phyloP scores from a whole-genome alignment of 1,284 basidiomycete species.

The Cryptococcus sp. region DNA sequence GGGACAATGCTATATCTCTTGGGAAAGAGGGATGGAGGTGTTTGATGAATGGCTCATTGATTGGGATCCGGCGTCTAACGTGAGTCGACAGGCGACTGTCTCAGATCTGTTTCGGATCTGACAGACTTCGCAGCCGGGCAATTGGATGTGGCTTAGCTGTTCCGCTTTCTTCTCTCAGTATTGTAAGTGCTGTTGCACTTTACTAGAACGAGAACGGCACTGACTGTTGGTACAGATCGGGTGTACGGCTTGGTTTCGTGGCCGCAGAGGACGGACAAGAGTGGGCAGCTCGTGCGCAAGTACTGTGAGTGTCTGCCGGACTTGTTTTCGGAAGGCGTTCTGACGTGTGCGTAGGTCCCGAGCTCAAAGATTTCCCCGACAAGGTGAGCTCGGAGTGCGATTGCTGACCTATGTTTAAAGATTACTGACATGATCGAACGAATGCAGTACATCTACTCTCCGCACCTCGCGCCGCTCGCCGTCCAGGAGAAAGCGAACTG shows the following conservation, averaged over 20 bases:
- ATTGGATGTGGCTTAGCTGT: conserved; percentile 59
- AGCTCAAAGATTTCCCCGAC: conserved; percentile 53
- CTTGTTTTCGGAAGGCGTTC: not conserved
- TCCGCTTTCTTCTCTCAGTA: conserved; percentile 55
- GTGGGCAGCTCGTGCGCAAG: conserved; percentile 54
- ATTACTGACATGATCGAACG: not conserved
- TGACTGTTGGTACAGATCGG: conserved; percentile 29
- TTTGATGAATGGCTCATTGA: conserved; percentile 51
- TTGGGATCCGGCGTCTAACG: conserved; percentile 3
- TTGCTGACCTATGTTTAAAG: not conserved
- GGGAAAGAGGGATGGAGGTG: conserved; percentile 60
- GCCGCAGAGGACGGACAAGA: conserved; percentile 56
- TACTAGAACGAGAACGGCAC: conserved; percentile 3
- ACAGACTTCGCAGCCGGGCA: conserved; percentile 40
- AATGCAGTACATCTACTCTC: conserved; percentile 51
- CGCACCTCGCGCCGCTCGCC: conserved; percentile 48
- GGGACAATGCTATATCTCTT: conserved; percentile 61
- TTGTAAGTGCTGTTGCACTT: conserved; percentile 26
- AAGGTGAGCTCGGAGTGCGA: conserved; percentile 39
- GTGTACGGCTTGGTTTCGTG: conserved; percentile 55
- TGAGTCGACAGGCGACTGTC: conserved; percentile 35
- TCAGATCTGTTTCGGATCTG: conserved; percentile 51
- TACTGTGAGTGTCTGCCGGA: conserved; percentile 43
- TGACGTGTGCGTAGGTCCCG: conserved; percentile 41
- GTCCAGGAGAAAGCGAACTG: conserved; percentile 51